phyloP scores from a whole-genome alignment of 2,329 filamentous ascomycete species.

The Periconia sp. region DNA sequence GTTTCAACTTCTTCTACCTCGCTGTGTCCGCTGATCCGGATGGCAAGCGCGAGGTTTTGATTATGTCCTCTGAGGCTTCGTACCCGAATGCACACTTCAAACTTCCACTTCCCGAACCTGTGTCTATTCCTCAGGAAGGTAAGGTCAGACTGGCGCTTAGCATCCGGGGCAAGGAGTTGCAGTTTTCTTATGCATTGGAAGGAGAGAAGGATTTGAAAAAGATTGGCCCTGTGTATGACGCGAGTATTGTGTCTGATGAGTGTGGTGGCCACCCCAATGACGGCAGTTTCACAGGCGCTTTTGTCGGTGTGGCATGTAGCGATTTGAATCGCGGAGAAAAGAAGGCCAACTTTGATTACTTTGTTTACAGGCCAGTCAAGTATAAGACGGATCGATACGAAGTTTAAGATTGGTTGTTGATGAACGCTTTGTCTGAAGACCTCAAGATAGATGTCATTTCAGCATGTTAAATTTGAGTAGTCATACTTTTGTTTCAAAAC shows the following conservation, averaged over 20 bases:
- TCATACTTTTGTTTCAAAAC: no score
- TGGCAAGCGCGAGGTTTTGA: constrained; percentile 60
- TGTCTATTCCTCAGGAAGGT: constrained; percentile 56
- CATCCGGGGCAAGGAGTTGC: constrained; percentile 55
- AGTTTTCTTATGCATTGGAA: constrained; percentile 60
- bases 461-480: no score
- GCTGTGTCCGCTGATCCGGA: constrained; percentile 59
- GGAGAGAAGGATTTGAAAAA: constrained; percentile 47
- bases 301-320: constrained; percentile 38
- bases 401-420: constrained; percentile 4
- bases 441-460: no score
- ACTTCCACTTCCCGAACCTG: constrained; percentile 46
- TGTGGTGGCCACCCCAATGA: constrained; percentile 63
- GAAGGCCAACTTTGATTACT: constrained; percentile 35
- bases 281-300: constrained; percentile 65
- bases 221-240: constrained; percentile 60
- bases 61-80: constrained; percentile 59
- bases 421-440: no score
- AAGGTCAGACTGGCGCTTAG: constrained; percentile 56
- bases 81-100: constrained; percentile 56
- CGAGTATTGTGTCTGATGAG: constrained; percentile 63
- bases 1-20: constrained; percentile 67
- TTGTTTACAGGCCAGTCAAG: constrained; percentile 32
- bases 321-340: constrained; percentile 33
- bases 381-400: constrained; percentile 37